Evolutionary conservation across 345 rosid species (phyloP), one percentile per base, ranked within the genome.

Genomic region (Rhodamnia rubescens): DNA sequence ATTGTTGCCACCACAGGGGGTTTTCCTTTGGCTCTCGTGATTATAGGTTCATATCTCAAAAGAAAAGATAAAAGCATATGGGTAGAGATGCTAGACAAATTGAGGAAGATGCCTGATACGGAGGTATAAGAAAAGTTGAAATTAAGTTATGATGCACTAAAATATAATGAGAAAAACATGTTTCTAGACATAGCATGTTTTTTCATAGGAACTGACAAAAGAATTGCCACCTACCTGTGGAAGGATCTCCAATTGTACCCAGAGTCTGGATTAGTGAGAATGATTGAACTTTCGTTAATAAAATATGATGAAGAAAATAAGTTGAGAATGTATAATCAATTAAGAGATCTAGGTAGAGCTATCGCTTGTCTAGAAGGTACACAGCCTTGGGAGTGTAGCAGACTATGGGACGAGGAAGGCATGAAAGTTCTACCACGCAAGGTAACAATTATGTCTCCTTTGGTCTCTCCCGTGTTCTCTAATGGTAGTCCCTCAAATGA

Each of bases 1-100:
- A 47, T 85, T 26, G 83, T 87, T 21, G 36, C 11, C 6, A 53
- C 59, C 55, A 86, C 87, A 56, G 69, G 83, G 12, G 83, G 87
- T 9, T 83, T 85, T 82, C 89, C 89, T 1, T 55, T 87, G 74
- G 87, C 87, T 40, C 54, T 87, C 4, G 61, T n/a, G 18, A 24
- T 83, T 42, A 42, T 87, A 61, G 89, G 87, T 64, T 87, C 89
- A 36, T 52, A 21, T 81, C 81, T 87, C 7, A 80, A 26, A 29
- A 5, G 27, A 12, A 32, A 47, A 58, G 32, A n/a, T 53, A 18
- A 40, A 15, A n/a, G 26, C 2, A 51, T 55, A 10, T 87, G 88
- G 88, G 21, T 10, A 64, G 74, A 58, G 14, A 53, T 58, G 7
- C 27, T 61, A 29, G 42, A n/a, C 15, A 84, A 42, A 22, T 29